Evolutionary conservation across 352 stramenopile species (phyloP).

Genomic region (Phytophthora quininea): DNA sequence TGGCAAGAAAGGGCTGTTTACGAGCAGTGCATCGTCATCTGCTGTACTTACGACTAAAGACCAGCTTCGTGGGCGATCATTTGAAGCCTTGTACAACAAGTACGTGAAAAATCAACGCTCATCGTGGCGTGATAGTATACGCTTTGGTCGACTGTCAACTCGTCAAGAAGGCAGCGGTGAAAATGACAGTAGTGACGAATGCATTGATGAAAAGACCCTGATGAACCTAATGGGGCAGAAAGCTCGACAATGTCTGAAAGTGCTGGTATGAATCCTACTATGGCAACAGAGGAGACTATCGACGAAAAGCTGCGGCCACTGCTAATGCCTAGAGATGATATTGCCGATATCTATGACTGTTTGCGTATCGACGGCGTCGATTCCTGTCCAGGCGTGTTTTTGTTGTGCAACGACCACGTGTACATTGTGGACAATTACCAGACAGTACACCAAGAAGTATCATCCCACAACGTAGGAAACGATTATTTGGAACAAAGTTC

Average conservation of each 20-base stretch:
- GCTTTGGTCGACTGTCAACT: constrained; percentile 22
- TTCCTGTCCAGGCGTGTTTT: constrained; percentile 72
- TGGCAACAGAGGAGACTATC: constrained; percentile 40
- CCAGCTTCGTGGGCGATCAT: constrained; percentile 28
- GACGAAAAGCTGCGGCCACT: constrained; percentile 76
- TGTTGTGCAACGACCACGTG: constrained; percentile 67
- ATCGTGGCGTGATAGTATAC: constrained; percentile 26
- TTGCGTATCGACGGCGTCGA: constrained; percentile 82
- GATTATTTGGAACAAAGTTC: constrained; percentile 15
- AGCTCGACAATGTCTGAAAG: constrained; percentile 17
- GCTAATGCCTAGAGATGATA: constrained; percentile 68
- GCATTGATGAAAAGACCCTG: constrained; percentile 12
- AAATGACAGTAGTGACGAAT: constrained; percentile 11
- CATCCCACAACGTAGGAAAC: constrained; percentile 10
- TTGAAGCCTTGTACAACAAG: constrained; percentile 36
- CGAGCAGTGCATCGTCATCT: constrained; percentile 16
- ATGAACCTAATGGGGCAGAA: constrained; percentile 17
- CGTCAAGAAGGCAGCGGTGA: constrained; percentile 21
- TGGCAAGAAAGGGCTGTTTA: constrained; percentile 14
- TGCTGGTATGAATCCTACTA: neutral
- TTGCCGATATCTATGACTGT: constrained; percentile 71
- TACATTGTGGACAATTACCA: constrained; percentile 85
- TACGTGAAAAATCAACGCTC: constrained; percentile 29
- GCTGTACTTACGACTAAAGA: constrained; percentile 22
- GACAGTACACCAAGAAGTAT: constrained; percentile 27